These are phyloP conservation scores for Aspergillus novoparasiticus DNA, from an alignment of 2,329 filamentous ascomycete genomes.

Conservation along the genomic window DNA sequence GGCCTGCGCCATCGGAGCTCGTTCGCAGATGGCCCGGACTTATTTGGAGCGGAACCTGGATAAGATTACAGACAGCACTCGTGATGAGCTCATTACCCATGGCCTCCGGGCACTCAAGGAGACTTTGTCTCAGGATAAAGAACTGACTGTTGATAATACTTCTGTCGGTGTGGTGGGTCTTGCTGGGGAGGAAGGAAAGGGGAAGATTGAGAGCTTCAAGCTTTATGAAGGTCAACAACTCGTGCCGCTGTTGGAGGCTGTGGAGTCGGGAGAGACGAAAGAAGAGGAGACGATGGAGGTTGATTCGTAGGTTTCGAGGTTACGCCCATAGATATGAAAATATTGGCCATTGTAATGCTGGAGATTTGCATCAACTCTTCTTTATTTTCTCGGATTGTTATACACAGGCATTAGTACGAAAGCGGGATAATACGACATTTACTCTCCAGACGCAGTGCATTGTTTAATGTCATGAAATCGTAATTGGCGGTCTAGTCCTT, in stretches of 20 bases:
- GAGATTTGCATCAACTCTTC: slow-evolving; percentile 3
- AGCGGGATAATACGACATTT: slow-evolving; percentile 12
- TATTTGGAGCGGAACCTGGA: slow-evolving; percentile 94
- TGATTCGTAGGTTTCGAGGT: slow-evolving; percentile 47
- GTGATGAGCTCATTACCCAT: slow-evolving; percentile 88
- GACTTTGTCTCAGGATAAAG: slow-evolving; percentile 93
- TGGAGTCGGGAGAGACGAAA: slow-evolving; percentile 49
- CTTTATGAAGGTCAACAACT: slow-evolving; percentile 89
- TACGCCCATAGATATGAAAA: slow-evolving; percentile 29
- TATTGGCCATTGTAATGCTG: slow-evolving; percentile 1
- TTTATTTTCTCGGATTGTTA: slow-evolving; percentile 9
- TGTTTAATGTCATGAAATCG: background rate
- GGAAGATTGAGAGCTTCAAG: slow-evolving; percentile 75
- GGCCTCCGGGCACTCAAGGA: slow-evolving; percentile 91
- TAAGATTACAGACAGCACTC: slow-evolving; percentile 71
- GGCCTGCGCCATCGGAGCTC: slow-evolving; percentile 91
- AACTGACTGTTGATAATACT: slow-evolving; percentile 95
- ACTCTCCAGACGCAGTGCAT: background rate
- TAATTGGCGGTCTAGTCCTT: background rate
- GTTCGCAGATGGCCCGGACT: slow-evolving; percentile 96
- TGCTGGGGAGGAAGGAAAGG: slow-evolving; percentile 55
- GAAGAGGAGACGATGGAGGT: slow-evolving; percentile 59
- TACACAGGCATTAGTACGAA: slow-evolving; percentile 13
- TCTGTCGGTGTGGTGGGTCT: slow-evolving; percentile 82
- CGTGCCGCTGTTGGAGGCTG: slow-evolving; percentile 78